Evolutionary conservation across 345 rosid species (phyloP), one percentile per base, ranked within the genome.

Genomic region (Ceriops decandra): DNA sequence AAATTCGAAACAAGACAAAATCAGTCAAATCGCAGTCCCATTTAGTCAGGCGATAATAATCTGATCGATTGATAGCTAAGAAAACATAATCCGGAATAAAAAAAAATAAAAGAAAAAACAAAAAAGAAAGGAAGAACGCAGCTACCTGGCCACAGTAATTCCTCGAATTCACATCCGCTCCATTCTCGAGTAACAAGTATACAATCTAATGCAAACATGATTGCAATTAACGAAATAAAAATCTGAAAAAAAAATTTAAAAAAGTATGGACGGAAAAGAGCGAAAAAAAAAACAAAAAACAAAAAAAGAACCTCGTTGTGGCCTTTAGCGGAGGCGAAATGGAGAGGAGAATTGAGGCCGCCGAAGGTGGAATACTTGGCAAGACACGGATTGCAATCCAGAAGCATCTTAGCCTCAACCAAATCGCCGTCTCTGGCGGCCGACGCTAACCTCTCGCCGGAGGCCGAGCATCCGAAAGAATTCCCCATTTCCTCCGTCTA

Each of bases 391-490:
- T 95, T 95, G 70, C 90, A 95, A 79, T 91, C 93, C 11, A 95
- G 78, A 21, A 95, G 90, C 98, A 95, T 95, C 88, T 84, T 91
- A 3, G 99, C 99, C 68, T 95, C 99, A 38, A 89, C 90, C 61
- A 91, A 84, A 81, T 95, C 99, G 19, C 99, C 99, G 74, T 95
- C 99, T 72, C 99, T 87, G 24, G 99, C 97, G 36, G 99, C 99
- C 64, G 99, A 95, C 1, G 91, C 97, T 46, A 95, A 81, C 70
- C 99, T 81, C 87, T 95, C 96, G 1, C 99, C 99, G 30, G 99
- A 95, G 49, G 99, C 99, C 8, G 99, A 95, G 79, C 98, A 91
- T 7, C 99, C 98, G 77, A 95, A 90, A 4, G 98, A 91, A 82
- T 95, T 91, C 28, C 99, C 97, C 99, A 42, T 42, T 42, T 15